These are phyloP conservation scores for Euryodendron excelsum DNA, from an alignment of 148 eudicot species.

Conservation along the genomic window DNA sequence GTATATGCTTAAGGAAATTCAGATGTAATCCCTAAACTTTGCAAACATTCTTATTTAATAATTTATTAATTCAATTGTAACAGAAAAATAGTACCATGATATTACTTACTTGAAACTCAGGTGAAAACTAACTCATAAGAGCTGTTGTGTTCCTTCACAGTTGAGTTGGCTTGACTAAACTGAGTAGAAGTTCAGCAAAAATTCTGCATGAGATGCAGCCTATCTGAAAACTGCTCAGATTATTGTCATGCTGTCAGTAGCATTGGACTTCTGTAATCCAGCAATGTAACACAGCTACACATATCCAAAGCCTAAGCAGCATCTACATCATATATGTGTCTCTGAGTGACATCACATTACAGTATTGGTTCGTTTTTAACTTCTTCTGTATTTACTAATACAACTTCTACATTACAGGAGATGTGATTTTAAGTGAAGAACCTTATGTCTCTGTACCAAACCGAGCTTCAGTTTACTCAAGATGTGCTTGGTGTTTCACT, in stretches of 20 bases:
- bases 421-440: constrained; percentile 69
- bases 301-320: not conserved
- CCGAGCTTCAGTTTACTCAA: constrained; percentile 40
- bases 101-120: too few relatives aligned
- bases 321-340: too few relatives aligned
- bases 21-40: too few relatives aligned
- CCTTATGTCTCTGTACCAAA: constrained; percentile 78
- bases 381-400: not conserved
- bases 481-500: constrained; percentile 77
- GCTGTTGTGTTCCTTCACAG: too few relatives aligned
- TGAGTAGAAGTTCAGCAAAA: too few relatives aligned
- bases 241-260: too few relatives aligned
- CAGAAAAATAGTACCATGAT: too few relatives aligned
- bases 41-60: too few relatives aligned
- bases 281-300: not conserved
- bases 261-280: not conserved
- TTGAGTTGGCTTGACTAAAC: too few relatives aligned
- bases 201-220: not conserved
- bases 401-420: constrained; percentile 48
- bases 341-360: not conserved
- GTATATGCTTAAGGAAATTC: too few relatives aligned
- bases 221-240: not conserved
- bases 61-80: too few relatives aligned
- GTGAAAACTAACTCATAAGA: too few relatives aligned
- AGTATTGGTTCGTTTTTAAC: not conserved